Percentiles rank a stretch among this genome's conserved stretches.
Evolutionary conservation across 2,329 filamentous ascomycete genomes (phyloP).

Genomic region (Paecilomyces niveus): DNA sequence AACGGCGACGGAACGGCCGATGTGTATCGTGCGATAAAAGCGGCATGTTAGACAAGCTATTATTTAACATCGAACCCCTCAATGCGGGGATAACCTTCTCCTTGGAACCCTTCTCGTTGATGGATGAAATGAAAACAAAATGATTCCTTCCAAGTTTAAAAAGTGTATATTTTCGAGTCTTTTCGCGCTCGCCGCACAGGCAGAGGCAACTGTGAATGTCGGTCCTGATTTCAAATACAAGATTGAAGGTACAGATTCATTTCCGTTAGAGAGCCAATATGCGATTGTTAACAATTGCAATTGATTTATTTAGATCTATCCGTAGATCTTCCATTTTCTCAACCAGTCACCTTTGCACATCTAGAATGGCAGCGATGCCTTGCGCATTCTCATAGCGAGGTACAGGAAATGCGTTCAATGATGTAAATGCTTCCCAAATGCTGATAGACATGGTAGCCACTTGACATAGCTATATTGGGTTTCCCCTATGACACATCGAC

Average conservation of each 20-base stretch:
- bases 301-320: conserved; percentile 13
- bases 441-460: conserved; percentile 3
- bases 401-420: background rate
- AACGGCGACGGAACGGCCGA: background rate
- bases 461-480: conserved; percentile 25
- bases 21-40: background rate
- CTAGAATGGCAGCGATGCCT: conserved; percentile 20
- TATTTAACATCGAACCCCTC: background rate
- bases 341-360: conserved; percentile 22
- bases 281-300: background rate
- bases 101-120: background rate
- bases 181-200: background rate
- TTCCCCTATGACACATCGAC: conserved; percentile 27
- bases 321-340: conserved; percentile 22
- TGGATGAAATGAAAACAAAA: background rate
- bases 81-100: background rate
- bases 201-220: background rate
- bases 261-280: background rate
- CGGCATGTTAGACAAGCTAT: background rate
- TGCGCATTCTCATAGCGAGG: conserved; percentile 11
- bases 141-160: background rate
- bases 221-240: background rate
- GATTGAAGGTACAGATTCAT: background rate
- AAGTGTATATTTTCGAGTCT: background rate
- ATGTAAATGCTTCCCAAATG: background rate